phyloP scores from a whole-genome alignment of 2,329 filamentous ascomycete species.

The Fusarium sp. region DNA sequence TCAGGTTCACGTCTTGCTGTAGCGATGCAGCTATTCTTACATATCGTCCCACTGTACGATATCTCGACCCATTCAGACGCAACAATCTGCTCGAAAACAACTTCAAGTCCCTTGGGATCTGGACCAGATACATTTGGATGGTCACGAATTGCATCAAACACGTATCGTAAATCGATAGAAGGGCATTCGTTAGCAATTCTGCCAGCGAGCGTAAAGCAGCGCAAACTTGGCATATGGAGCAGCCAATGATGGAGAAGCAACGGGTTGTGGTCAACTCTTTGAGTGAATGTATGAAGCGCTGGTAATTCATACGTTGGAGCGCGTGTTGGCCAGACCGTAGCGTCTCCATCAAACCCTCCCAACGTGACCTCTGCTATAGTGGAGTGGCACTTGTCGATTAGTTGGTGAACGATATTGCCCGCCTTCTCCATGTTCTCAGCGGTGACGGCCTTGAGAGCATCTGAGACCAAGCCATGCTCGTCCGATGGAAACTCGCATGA shows the following conservation, averaged over 20 bases:
- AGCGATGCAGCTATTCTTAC: neutral
- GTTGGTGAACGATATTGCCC: neutral
- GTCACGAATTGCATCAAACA: neutral
- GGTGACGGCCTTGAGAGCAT: no score
- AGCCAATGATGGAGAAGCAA: neutral
- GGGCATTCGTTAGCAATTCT: neutral
- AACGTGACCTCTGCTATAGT: neutral
- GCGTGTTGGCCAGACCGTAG: neutral
- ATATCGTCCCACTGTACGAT: neutral
- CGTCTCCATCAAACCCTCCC: neutral
- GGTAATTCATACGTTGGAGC: neutral
- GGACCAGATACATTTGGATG: neutral
- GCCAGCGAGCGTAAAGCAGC: neutral
- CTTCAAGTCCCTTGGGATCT: fast-evolving
- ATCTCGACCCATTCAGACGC: fast-evolving
- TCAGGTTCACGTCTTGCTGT: neutral
- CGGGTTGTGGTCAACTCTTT: neutral
- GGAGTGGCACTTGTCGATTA: neutral
- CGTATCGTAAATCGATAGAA: neutral
- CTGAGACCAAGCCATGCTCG: neutral
- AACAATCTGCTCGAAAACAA: neutral
- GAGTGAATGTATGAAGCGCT: neutral
- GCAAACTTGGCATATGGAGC: neutral
- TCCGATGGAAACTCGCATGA: neutral
- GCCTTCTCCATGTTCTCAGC: neutral